phyloP scores from a whole-genome alignment of 202 grass and related monocot genomes.

The Hordeum pubiflorum region DNA sequence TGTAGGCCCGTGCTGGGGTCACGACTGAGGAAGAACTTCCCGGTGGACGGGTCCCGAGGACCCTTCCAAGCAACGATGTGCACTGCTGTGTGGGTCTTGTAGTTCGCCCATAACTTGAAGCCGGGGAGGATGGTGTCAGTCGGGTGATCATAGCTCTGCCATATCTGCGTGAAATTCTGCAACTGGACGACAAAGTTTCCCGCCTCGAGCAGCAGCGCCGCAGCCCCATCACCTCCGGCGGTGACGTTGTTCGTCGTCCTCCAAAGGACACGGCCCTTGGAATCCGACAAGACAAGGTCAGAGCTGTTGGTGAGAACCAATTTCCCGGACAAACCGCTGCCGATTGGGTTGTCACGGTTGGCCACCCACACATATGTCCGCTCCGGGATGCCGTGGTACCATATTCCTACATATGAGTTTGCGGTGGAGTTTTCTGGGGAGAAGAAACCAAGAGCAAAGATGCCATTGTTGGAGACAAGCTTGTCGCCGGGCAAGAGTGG shows the following conservation, averaged over 20 bases:
- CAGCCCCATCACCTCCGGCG: not conserved
- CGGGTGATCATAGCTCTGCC: conserved; percentile 59
- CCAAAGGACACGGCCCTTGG: conserved; percentile 6
- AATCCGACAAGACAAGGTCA: conserved; percentile 26
- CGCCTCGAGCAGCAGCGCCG: conserved; percentile 19
- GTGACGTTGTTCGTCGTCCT: not conserved
- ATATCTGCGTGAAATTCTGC: not conserved
- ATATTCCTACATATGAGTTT: conserved; percentile 38
- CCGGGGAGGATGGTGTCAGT: conserved; percentile 32
- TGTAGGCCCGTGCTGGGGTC: conserved; percentile 35
- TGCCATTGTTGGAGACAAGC: conserved; percentile 19
- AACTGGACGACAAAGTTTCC: conserved; percentile 37
- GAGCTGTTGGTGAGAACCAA: conserved; percentile 16
- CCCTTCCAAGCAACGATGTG: conserved; percentile 35
- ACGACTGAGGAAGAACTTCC: not conserved
- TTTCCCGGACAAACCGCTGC: not conserved
- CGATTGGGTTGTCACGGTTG: conserved; percentile 44
- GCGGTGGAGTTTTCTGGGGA: not conserved
- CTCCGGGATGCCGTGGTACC: conserved; percentile 37
- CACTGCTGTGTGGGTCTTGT: not conserved
- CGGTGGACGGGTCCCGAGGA: conserved; percentile 32
- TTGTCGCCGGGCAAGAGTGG: not conserved
- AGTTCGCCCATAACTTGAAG: not conserved
- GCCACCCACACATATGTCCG: conserved; percentile 50
- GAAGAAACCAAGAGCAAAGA: conserved; percentile 48